These are phyloP conservation scores for Eucalyptus sp. DNA, from an alignment of 345 rosid species.

Conservation along the genomic window DNA sequence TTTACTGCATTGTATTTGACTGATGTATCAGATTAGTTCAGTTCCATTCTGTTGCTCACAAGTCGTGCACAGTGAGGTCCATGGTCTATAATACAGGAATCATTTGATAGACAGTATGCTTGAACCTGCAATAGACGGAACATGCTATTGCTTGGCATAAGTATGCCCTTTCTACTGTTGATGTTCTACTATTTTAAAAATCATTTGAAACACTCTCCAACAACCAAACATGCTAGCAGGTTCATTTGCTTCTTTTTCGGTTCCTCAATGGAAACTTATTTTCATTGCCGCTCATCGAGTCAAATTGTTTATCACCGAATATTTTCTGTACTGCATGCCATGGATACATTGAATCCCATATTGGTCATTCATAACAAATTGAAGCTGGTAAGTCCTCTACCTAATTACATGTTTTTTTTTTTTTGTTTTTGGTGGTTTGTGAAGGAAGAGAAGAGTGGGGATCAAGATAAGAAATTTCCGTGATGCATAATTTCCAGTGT, in stretches of 20 bases:
- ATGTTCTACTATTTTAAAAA: neutral
- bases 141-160: no score
- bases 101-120: neutral
- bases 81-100: neutral
- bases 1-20: neutral
- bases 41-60: no score
- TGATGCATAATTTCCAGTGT: neutral
- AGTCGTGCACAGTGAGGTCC: neutral
- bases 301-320: neutral
- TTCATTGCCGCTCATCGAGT: neutral
- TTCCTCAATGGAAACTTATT: neutral
- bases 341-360: slow-evolving; percentile 37
- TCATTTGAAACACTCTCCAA: neutral
- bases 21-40: neutral
- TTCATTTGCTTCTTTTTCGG: neutral
- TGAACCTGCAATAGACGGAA: neutral
- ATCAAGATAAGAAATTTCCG: neutral
- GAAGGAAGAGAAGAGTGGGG: no score
- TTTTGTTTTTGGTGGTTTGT: no score
- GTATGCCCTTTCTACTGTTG: neutral
- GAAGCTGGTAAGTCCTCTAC: slow-evolving; percentile 32
- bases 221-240: neutral
- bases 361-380: slow-evolving; percentile 33
- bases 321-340: slow-evolving; percentile 19
- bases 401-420: neutral